Base-by-base conservation (phyloP, 176 grass and related monocot species). In the Paspalum vaginatum region DNA sequence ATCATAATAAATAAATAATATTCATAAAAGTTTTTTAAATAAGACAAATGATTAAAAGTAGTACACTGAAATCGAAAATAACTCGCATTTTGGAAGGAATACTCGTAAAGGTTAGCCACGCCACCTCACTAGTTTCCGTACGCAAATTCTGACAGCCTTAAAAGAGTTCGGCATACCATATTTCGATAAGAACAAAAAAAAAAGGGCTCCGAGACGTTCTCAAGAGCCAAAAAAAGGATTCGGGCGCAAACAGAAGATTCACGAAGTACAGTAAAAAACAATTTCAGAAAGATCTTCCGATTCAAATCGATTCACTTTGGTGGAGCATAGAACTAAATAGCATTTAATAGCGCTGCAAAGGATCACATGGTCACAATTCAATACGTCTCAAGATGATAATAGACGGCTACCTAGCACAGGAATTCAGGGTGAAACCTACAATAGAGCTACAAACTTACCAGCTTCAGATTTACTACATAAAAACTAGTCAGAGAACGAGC, bases 371-470 rank as follows among this genome's bases (percentile, higher is more conserved):
- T 70, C 49, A 74, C 38, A 67, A 46, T 45, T 70, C 66, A 79
- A 69, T 81, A 86, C 53, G 84, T 69, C 61, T 82, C 38, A 26
- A 81, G 56, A 76, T 13, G 61, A 72, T 52, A 75, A 55, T 55
- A 77, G 77, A 61, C 42, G 47, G 49, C 50, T 37, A 73, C 77
- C 37, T 87, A 72, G 41, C 12, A 72, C 79, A 74, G 11, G 41
- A 82, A 73, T 77, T 41, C 59, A 55, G 67, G 53, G 45, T 68
- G 66, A 84, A 70, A 58, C 27, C 77, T 85, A 91, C 78, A 88
- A 55, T 39, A 55, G 65, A 82, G 51, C 81, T 85, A 87, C 41
- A 85, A 77, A 77, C 49, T 69, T 77, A 84, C 15, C 46, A 84
- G 56, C 81, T 85, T 72, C 49, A 77, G 44, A 62, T 40, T 24